Evolutionary conservation across 208 protist species (phyloP).

Genomic region (Lotmaria passim): DNA sequence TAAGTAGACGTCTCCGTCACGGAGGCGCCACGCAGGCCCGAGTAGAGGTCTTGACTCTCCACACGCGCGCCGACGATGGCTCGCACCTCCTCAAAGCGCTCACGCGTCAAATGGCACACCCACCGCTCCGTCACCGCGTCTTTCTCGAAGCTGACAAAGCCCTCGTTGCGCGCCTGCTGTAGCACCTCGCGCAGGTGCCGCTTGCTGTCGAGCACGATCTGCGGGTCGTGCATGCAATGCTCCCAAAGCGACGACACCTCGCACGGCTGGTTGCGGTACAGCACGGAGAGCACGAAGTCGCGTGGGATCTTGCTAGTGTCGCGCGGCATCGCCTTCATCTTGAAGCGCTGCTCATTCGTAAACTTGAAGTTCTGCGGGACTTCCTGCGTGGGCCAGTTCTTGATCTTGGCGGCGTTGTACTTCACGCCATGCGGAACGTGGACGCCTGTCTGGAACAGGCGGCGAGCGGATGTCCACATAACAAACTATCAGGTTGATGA

Average conservation of each 20-base stretch:
- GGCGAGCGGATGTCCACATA: conserved; percentile 44
- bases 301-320: conserved; percentile 86
- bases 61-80: conserved; percentile 55
- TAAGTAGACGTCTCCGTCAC: conserved; percentile 72
- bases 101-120: conserved; percentile 78
- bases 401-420: conserved; percentile 84
- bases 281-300: conserved; percentile 88
- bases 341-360: conserved; percentile 79
- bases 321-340: conserved; percentile 74
- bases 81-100: conserved; percentile 88
- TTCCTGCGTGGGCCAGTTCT: conserved; percentile 77
- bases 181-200: conserved; percentile 89
- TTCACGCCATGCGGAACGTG: conserved; percentile 61
- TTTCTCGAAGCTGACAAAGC: conserved; percentile 87
- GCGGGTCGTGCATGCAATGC: conserved; percentile 76
- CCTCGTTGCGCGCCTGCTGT: conserved; percentile 85
- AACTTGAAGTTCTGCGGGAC: conserved; percentile 85
- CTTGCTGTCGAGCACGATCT: conserved; percentile 91
- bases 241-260: conserved; percentile 86
- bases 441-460: conserved; percentile 73
- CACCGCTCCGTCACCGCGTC: conserved; percentile 70
- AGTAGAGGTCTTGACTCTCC: conserved; percentile 50
- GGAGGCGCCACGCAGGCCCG: conserved; percentile 54
- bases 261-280: conserved; percentile 91
- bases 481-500: neutral